phyloP scores from a whole-genome alignment of 169 alveolate genomes.

The Perkinsus chesapeaki region DNA sequence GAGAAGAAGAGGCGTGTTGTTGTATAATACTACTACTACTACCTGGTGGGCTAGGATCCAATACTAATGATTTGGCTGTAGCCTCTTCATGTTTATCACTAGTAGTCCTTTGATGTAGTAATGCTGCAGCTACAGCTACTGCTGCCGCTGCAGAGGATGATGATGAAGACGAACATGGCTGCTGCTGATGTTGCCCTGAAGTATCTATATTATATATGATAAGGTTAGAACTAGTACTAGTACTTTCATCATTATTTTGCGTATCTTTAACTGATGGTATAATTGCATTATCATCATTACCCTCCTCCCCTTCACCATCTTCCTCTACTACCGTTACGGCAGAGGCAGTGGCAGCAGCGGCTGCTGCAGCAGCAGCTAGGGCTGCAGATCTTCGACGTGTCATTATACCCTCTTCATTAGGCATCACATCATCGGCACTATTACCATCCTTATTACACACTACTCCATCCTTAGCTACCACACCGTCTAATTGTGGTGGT shows the following conservation, averaged over 20 bases:
- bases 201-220: too few relatives aligned
- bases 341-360: neutral
- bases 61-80: neutral
- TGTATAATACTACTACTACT: neutral
- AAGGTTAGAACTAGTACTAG: neutral
- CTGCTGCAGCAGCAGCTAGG: neutral
- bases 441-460: neutral
- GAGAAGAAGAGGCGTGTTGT: too few relatives aligned
- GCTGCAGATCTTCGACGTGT: neutral
- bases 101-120: neutral
- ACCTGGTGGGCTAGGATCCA: neutral
- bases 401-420: neutral
- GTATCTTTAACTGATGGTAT: neutral
- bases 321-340: neutral
- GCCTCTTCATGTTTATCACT: neutral
- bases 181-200: too few relatives aligned
- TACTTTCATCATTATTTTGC: neutral
- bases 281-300: neutral
- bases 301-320: too few relatives aligned
- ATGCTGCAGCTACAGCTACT: neutral
- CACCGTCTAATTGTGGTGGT: too few relatives aligned
- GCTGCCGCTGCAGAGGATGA: neutral
- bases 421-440: neutral
- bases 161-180: too few relatives aligned
- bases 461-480: neutral